Percentiles rank a stretch among this genome's conserved stretches.
Conservation (phyloP, 306 rosid species). For the Hippophae rhamnoides region DNA sequence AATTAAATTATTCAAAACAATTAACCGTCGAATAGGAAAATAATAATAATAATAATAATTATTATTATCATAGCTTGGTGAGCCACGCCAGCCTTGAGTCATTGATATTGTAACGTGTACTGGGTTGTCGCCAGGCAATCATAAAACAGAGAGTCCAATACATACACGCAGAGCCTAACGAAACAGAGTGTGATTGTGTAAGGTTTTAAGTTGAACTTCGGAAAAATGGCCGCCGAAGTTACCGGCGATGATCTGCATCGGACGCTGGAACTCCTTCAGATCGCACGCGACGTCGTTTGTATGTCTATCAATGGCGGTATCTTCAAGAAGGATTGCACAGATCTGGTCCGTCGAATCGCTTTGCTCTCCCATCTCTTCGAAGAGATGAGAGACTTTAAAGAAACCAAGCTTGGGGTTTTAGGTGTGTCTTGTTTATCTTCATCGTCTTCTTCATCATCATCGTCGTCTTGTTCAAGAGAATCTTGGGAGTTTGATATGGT, state of each 20-base stretch:
- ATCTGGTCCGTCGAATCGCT: slow-evolving; percentile 92
- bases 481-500: slow-evolving; percentile 61
- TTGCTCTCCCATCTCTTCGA: slow-evolving; percentile 71
- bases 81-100: too few species aligned
- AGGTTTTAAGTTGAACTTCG: neutral
- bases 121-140: too few species aligned
- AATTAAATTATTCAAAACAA: too few species aligned
- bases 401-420: slow-evolving; percentile 4
- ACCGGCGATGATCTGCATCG: slow-evolving; percentile 37
- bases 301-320: slow-evolving; percentile 23
- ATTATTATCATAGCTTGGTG: too few species aligned
- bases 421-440: slow-evolving; percentile 28
- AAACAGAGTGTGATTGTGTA: too few species aligned
- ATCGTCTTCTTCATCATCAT: slow-evolving; percentile 14
- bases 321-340: slow-evolving; percentile 78
- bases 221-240: slow-evolving; percentile 47
- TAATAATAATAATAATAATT: too few species aligned
- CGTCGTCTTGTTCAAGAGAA: slow-evolving; percentile 9
- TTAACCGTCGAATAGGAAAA: too few species aligned
- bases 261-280: slow-evolving; percentile 34
- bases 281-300: slow-evolving; percentile 43
- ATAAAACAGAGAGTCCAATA: too few species aligned
- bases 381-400: slow-evolving; percentile 59
- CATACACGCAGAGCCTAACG: too few species aligned
- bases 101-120: too few species aligned